Base-by-base conservation (phyloP, 2,329 filamentous ascomycete species). In the Dactylellina sp. region DNA sequence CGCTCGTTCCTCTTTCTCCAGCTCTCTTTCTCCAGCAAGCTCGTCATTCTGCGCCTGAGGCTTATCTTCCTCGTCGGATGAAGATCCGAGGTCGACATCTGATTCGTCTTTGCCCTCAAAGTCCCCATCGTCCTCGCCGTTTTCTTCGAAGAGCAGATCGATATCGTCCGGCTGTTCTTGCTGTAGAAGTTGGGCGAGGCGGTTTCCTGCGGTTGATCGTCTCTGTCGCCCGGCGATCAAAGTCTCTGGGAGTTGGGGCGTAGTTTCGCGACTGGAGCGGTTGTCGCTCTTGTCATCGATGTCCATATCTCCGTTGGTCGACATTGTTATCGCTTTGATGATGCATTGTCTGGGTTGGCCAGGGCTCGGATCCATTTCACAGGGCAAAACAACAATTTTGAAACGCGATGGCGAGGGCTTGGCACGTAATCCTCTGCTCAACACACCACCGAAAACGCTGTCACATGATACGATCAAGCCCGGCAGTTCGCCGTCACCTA, bases 41-140 rank as follows among this genome's bases (percentile, higher is more conserved):
- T 96, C 92, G 76, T 95, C 88, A 11, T 64, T 49, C 18, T 85
- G 81, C 7, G 80, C 82, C 78, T 80, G 79, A 81, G 87, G 88
- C 68, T 92, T 89, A 72, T 96, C 92, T 53, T 95, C 92, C 50
- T 93, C 90, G 76, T 92, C 91, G 0, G 89, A 91, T 0, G 92
- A 96, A 12, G 91, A 93, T 78, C 96, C 92, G 84, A 97, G 89
- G 50, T 91, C 89, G 77, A 91, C 89, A 79, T 97, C 94, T 1
- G 90, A 91, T 1, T 83, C 87, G 61, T 86, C 86, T 5, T 85
- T 87, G 78, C 93, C 90, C 61, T 87, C 88, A 81, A 93, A 89
- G 75, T 90, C 86, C 68, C 84, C 84, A 78, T 91, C 89, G 70
- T 90, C 84, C 65, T 87, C 91, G 44, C 61, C 70, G 71, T 89